Base-by-base conservation (phyloP, 2,329 filamentous ascomycete genomes). In the Graphilbum fragrans region DNA sequence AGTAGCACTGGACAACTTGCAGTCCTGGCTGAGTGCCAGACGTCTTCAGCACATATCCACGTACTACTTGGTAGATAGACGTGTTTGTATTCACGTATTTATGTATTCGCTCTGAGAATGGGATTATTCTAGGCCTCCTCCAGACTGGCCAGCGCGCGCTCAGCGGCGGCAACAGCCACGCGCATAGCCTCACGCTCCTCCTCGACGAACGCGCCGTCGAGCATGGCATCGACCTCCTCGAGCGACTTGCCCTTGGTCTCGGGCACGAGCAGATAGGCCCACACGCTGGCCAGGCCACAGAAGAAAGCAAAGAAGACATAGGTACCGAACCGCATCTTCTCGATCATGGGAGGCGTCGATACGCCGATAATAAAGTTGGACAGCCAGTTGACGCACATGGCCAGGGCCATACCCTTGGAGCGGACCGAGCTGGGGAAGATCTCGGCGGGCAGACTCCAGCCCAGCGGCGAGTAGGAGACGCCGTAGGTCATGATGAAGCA, bases 271-370 rank as follows among this genome's bases (percentile, higher is more conserved):
- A 44, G 41, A 18, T 29, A 41, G 27, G 22, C 22, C 18, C 37
- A 44, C 6, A 38, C n/a, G 14, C 33, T n/a, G 6, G 38, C 38
- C 11, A 41, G 2, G 16, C 38, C 16, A 21, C 27, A 38, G 29
- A 41, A 41, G 16, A 23, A 21, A 6, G 35, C 42, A 35, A 41
- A 44, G 22, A 44, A 41, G 21, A 41, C 25, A 21, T 41, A 41
- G 7, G 40, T 41, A 33, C 40, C 40, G 19, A 20, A 41, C 9
- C 16, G 19, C 16, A 41, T 31, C 4, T 9, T 22, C 16, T 34
- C 7, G 6, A 41, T 25, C 40, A 41, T 41, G 19, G 17, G 8
- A 2, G 35, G 35, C 16, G 35, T 34, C 16, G 27, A 12, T 4
- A 37, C 19, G 35, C 25, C 40, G 16, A 38, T 41, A 35, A 37